These are phyloP conservation scores for Pichia exigua DNA, from an alignment of 805 yeast species.

Conservation along the genomic window DNA sequence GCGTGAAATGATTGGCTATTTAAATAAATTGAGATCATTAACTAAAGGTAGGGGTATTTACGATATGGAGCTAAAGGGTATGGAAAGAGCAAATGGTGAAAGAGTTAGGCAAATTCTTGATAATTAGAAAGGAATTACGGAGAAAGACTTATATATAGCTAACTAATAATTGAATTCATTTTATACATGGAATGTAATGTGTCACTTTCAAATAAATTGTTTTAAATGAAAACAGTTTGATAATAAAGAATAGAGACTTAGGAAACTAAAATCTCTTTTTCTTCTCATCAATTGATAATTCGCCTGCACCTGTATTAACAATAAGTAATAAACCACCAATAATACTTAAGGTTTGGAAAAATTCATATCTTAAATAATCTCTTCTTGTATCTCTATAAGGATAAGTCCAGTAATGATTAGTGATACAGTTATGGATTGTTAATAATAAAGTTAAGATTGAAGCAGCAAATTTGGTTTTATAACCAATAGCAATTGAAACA, in stretches of 20 bases:
- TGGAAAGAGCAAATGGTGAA: conserved; percentile 57
- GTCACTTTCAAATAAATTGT: no score
- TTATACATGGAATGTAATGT: background rate
- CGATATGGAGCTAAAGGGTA: conserved; percentile 68
- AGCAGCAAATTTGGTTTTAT: conserved; percentile 86
- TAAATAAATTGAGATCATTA: conserved; percentile 65
- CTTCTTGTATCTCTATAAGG: conserved; percentile 64
- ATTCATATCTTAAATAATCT: conserved; percentile 86
- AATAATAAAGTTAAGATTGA: conserved; percentile 59
- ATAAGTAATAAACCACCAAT: conserved; percentile 89
- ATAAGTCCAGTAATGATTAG: conserved; percentile 86
- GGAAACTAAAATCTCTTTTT: conserved; percentile 44
- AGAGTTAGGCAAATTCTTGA: conserved; percentile 33
- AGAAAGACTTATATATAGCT: background rate
- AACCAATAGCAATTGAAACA: conserved; percentile 79
- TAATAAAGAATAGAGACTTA: background rate
- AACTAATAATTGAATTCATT: no score
- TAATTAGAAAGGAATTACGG: background rate
- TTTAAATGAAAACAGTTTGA: no score
- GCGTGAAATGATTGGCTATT: conserved; percentile 84
- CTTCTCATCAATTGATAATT: conserved; percentile 87
- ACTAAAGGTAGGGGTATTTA: conserved; percentile 88
- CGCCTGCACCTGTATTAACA: conserved; percentile 96
- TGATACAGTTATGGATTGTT: conserved; percentile 64
- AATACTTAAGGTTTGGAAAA: conserved; percentile 88